Base-by-base conservation (phyloP, 164 flowering plant genomes). In the Buxus sempervirens region DNA sequence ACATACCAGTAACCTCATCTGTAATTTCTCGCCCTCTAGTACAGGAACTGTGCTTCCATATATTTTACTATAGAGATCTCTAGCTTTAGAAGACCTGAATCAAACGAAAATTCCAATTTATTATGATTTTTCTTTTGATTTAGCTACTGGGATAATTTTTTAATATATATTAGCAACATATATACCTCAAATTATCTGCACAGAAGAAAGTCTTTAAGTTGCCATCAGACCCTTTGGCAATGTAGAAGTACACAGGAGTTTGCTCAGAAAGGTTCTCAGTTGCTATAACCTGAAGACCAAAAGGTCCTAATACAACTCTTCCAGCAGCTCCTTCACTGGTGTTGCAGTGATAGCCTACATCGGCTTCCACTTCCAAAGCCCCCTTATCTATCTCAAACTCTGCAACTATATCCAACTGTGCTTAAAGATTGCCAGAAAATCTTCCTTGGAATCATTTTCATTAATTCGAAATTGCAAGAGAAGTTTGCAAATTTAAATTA, bases 1-100 rank as follows among this genome's bases (percentile, higher is more conserved):
- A 72, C 86, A 73, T 75, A 91, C 96, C 84, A 93, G 51, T 32
- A 83, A 62, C 56, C 92, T 80, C 73, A 84, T 68, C 0, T 71
- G 49, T 2, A 65, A 71, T 0, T 73, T 85, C 72, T 85, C 92
- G 48, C 70, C 87, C 0, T 79, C 78, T 1, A 81, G 80, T 19
- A 85, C 88, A 0, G 88, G 84, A 60, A 88, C 83, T 18, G 8
- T 56, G 69, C 80, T 72, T 25, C 92, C 92, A 32, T 83, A 74
- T 36, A 82, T 69, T 55, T 0, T 20, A 23, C 76, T 74, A 14
- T 41, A 70, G 5, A 86, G 86, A 25, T 70, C 78, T 36, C 59
- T 5, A 27, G 87, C 90, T 70, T 41, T 45, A 0, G 88, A 75
- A 18, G 88, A 86, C 60, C 88, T 87, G 77, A 62, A 65, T 27